Base-by-base conservation (phyloP, 1,284 basidiomycete genomes). In the Leccinum pachyderme region DNA sequence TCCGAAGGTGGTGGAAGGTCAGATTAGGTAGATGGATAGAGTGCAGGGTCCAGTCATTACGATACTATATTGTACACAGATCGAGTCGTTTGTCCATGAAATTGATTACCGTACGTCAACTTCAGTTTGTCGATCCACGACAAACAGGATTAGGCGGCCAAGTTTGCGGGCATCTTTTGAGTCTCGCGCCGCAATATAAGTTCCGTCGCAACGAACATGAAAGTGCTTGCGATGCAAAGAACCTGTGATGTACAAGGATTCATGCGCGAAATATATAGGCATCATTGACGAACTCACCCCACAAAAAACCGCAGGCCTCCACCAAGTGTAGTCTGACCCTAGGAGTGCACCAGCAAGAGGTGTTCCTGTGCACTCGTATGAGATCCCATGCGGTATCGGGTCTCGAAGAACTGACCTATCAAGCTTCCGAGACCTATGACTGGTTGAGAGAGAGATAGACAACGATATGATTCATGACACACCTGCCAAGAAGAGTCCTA, bases 341-440 rank as follows among this genome's bases (percentile, higher is more conserved):
- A 68, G 28, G 29, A 72, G 59, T 47, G 57, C 66, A n/a, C 69
- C 66, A 37, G 67, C 63, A 1, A 65, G 37, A 28, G 66, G 66
- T 1, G 67, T 60, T 32, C 66, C 66, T 63, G 54, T 56, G 22
- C 22, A 31, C 12, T 24, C 13, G 15, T 13, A 4, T 25, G 7
- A 51, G 33, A 7, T 37, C 22, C 5, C 13, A 37, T 18, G 24
- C 49, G 33, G 28, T 7, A 43, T 13, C 11, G 15, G 15, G 2
- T 35, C 7, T 43, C 37, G 18, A 31, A 32, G 9, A 41, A 51
- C 55, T 47, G 43, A 66, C 64, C 63, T 54, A 68, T 55, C 54
- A 66, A 55, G 50, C 66, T 60, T 37, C 66, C 64, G 24, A 66
- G 22, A 3, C 67, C 65, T 66, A 12, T 47, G 55, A 45, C 9